Conservation (phyloP, 768 basidiomycete genomes). For the Lactarius indigo region DNA sequence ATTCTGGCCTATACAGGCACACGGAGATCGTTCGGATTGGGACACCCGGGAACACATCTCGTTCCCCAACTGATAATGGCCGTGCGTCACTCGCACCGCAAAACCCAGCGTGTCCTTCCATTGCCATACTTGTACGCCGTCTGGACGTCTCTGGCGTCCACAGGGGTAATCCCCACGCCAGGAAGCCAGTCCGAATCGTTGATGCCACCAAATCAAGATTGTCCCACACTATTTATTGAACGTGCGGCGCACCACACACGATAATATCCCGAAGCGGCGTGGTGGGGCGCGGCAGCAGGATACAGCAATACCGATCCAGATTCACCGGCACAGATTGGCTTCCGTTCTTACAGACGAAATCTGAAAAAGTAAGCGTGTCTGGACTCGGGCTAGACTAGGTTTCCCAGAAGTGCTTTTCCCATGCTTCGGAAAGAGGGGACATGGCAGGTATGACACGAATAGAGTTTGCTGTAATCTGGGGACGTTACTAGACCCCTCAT, state of each 20-base stretch:
- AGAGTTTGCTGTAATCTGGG: slow-evolving; percentile 8
- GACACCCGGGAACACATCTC: background rate
- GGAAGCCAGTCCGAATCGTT: background rate
- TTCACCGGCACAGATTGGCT: slow-evolving; percentile 15
- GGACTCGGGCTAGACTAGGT: slow-evolving; percentile 4
- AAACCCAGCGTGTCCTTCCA: background rate
- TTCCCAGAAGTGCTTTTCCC: slow-evolving; percentile 1
- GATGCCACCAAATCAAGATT: background rate
- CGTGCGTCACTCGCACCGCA: background rate
- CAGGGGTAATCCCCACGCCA: background rate
- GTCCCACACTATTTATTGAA: background rate
- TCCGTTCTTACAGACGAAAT: slow-evolving; percentile 14
- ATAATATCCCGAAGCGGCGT: background rate
- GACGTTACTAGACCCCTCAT: slow-evolving; percentile 9
- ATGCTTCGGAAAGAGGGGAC: background rate
- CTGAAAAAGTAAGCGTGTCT: slow-evolving; percentile 6
- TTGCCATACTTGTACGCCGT: background rate
- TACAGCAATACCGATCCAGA: background rate
- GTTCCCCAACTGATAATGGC: background rate
- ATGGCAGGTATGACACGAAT: slow-evolving; percentile 12
- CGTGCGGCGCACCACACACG: background rate
- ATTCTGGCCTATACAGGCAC: slow-evolving; percentile 10
- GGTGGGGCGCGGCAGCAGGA: background rate
- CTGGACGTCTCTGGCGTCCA: background rate
- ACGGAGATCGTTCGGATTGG: background rate